A percentile compares a stretch with the other conserved stretches of the same genome.
phyloP scores from a whole-genome alignment of 192 early-diverging fungal species.

The Dissophora globulifera region DNA sequence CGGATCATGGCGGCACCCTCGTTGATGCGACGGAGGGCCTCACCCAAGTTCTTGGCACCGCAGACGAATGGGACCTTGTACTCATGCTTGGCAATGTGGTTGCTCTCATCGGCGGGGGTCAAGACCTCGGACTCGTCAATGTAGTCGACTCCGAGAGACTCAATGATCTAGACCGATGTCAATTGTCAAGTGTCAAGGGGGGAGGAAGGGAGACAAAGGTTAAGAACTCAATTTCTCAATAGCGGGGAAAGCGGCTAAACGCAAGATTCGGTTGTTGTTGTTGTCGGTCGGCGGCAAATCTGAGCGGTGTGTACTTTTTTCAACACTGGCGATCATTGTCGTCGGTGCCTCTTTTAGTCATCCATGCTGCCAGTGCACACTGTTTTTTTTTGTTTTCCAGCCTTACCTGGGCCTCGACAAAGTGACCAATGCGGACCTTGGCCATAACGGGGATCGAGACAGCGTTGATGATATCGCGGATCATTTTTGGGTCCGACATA shows the following conservation, averaged over 20 bases:
- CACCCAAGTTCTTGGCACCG: conserved; percentile 96
- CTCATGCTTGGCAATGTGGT: conserved; percentile 97
- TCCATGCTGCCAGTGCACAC: no score
- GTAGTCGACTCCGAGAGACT: conserved; percentile 91
- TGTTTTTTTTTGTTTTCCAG: no score
- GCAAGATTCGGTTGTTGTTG: not conserved
- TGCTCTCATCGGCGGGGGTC: conserved; percentile 92
- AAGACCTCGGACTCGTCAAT: conserved; percentile 99
- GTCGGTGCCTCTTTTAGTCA: no score
- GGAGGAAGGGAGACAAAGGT: no score
- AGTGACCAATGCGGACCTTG: conserved; percentile 98
- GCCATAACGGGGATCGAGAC: conserved; percentile 99
- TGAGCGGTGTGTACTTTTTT: no score
- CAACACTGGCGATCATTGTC: no score
- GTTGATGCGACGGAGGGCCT: conserved; percentile 94
- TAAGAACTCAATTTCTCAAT: no score
- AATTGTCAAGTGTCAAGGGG: not conserved
- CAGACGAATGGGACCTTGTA: conserved; percentile 97
- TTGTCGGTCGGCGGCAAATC: no score
- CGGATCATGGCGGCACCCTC: conserved; percentile 99
- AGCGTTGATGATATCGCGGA: conserved; percentile 93
- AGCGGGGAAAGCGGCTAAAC: no score
- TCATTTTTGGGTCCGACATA: conserved; percentile 99
- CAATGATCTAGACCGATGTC: conserved; percentile 73
- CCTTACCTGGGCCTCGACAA: conserved; percentile 93